Percentiles rank a stretch among this genome's conserved stretches.
Conservation (phyloP, 2,329 filamentous ascomycete species). For the Aspergillus unguis region DNA sequence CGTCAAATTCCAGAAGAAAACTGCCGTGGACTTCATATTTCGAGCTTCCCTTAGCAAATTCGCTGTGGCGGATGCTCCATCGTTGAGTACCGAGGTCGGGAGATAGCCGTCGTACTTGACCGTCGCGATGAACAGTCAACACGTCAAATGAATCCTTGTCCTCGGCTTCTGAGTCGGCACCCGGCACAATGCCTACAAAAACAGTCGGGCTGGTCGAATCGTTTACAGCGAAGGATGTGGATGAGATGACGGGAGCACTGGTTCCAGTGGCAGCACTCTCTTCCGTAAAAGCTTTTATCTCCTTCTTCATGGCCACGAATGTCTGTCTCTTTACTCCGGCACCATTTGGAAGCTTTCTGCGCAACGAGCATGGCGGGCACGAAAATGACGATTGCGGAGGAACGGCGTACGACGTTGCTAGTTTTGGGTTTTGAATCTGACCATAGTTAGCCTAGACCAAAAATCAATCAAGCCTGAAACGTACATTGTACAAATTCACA, state of each 20-base stretch:
- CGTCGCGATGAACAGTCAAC: conserved; percentile 44
- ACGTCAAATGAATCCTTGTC: conserved; percentile 37
- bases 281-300: conserved; percentile 56
- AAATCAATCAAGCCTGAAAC: conserved; percentile 6
- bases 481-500: conserved; percentile 61
- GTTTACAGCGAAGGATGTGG: conserved; percentile 37
- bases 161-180: conserved; percentile 20
- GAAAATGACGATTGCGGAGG: conserved; percentile 58
- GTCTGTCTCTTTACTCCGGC: conserved; percentile 52
- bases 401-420: conserved; percentile 59
- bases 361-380: conserved; percentile 57
- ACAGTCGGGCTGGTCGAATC: conserved; percentile 37
- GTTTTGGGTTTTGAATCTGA: conserved; percentile 59
- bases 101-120: conserved; percentile 40
- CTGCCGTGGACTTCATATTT: conserved; percentile 32
- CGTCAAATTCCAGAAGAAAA: conserved; percentile 41
- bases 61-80: conserved; percentile 38
- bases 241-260: conserved; percentile 36
- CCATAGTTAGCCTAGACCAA: not conserved
- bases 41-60: conserved; percentile 27
- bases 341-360: conserved; percentile 47
- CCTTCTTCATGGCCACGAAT: conserved; percentile 51
- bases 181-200: conserved; percentile 40
- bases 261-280: conserved; percentile 35
- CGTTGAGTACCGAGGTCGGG: conserved; percentile 39